Evolutionary conservation across 148 eudicot genomes (phyloP), one percentile per base, ranked within the genome.

Genomic region (Diospyros kaki): DNA sequence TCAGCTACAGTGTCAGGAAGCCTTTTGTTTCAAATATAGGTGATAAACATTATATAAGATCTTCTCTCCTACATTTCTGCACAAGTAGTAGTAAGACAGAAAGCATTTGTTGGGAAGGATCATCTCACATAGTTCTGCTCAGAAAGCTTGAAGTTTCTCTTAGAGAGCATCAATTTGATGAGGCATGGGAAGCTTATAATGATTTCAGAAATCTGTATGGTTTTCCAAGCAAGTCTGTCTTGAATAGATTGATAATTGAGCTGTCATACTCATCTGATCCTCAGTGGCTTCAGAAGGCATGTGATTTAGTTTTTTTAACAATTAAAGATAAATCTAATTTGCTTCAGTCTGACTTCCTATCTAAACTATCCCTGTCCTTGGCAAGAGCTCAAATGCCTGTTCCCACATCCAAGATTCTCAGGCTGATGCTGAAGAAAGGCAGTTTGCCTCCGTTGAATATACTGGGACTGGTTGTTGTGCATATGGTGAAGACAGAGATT

Each of bases 321-420:
- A 81, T 73, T 1, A 81, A 73, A 64, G 89, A 86, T 61, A 87
- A 87, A 77, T 59, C 79, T 6, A 87, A 79, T 51, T 77, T 82
- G 66, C 88, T 90, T 76, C 77, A 75, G 46, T 84, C 78, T 54
- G 84, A 89, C 18, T 56, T 80, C 54, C 72, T 90, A 51, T 73
- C 81, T 44, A 85, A 86, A 82, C 89, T 95, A 65, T 84, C 86
- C 45, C 91, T 95, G 59, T 83, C 97, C 42, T 80, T 92, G 60
- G 88, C 89, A 63, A 85, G 98, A 79, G 91, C 96, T 76, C 92
- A 85, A 69, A 89, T 92, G 93, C 84, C 87, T 58, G 70, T 81
- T 72, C 88, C 79, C 58, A 79, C 96, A 28, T 89, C 96, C 13
- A 84, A 39, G 69, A 66, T 95, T 71, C 83, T 95, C 68, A 85